These are phyloP conservation scores for bread wheat (Triticum aestivum) DNA, from an alignment of 176 grass and related monocot genomes.

Conservation along the genomic window IWGSC_CS_RefSeq_v2.1 NC_057813.1:405592665-405593164, in stretches of 20 bases:
- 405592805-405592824: constrained; percentile 33
- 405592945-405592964: constrained; percentile 3
- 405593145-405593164: constrained; percentile 15
- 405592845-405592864: constrained; percentile 37
- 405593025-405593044: constrained; percentile 60
- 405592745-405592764: constrained; percentile 81
- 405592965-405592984: constrained; percentile 30
- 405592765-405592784: constrained; percentile 89
- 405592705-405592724: constrained; percentile 53
- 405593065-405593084: constrained; percentile 12
- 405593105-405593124: constrained; percentile 8
- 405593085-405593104: constrained; percentile 16
- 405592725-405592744: constrained; percentile 57
- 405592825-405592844: constrained; percentile 15
- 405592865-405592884: constrained; percentile 91
- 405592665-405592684: not conserved
- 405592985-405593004: constrained; percentile 34
- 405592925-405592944: constrained; percentile 1
- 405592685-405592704: constrained; percentile 15
- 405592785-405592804: constrained; percentile 77
- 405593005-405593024: constrained; percentile 68
- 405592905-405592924: constrained; percentile 49
- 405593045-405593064: constrained; percentile 62
- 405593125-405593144: not conserved
- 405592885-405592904: constrained; percentile 90